phyloP scores from a whole-genome alignment of 1,284 basidiomycete genomes.

The Apiotrichum akiyoshidainum region DNA sequence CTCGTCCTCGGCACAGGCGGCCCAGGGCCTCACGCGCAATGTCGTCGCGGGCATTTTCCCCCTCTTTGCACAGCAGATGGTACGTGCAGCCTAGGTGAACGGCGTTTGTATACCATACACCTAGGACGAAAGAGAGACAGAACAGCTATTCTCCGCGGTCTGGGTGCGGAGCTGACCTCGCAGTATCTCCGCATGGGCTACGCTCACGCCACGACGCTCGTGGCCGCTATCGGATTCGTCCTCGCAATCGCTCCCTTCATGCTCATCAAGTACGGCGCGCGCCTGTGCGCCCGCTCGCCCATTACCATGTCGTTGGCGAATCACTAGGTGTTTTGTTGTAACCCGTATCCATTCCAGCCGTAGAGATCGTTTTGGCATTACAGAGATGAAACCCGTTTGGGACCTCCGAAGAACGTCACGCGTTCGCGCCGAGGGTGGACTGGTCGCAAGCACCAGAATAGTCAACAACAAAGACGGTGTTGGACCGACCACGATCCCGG shows the following conservation, averaged over 20 bases:
- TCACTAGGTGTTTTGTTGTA: background rate
- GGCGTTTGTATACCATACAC: no score
- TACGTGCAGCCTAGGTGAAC: background rate
- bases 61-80: slow-evolving; percentile 39
- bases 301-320: slow-evolving; percentile 1
- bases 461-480: no score
- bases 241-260: slow-evolving; percentile 41
- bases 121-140: no score
- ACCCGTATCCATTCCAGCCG: no score
- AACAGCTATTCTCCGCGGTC: no score
- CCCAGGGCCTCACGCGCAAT: slow-evolving; percentile 46
- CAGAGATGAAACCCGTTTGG: no score
- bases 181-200: slow-evolving; percentile 39
- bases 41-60: slow-evolving; percentile 38
- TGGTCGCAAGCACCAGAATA: no score
- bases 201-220: slow-evolving; percentile 39
- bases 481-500: no score
- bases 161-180: background rate
- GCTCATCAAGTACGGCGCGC: slow-evolving; percentile 42
- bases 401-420: no score
- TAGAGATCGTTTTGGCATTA: no score
- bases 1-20: slow-evolving; percentile 49
- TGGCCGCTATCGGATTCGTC: slow-evolving; percentile 41
- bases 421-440: no score
- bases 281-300: slow-evolving; percentile 31